phyloP scores from a whole-genome alignment of 371 early-diverging fungal species.

The Pancytospora epiphaga region DNA sequence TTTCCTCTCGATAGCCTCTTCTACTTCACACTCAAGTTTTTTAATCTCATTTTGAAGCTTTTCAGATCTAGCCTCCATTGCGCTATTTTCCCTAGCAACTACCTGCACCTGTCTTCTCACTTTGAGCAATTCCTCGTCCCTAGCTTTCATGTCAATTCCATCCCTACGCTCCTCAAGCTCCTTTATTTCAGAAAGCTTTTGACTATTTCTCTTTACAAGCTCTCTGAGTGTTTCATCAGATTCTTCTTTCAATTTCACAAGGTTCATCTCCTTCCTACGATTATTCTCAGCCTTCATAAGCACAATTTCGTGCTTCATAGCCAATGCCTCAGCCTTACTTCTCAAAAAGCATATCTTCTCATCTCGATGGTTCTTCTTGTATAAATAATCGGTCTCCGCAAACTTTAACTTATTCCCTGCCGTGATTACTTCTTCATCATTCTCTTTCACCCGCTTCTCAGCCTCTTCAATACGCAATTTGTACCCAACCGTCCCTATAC shows the following conservation, averaged over 20 bases:
- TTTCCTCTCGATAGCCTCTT: not conserved
- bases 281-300: constrained; percentile 65
- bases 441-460: constrained; percentile 63
- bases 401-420: constrained; percentile 64
- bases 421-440: constrained; percentile 70
- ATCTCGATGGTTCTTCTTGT: constrained; percentile 61
- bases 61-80: constrained; percentile 8
- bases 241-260: constrained; percentile 64
- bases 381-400: constrained; percentile 52
- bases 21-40: constrained; percentile 15
- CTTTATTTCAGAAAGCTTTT: constrained; percentile 15
- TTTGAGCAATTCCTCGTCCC: not conserved
- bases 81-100: constrained; percentile 3
- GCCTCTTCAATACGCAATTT: constrained; percentile 74
- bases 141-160: not conserved
- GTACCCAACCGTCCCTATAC: constrained; percentile 84
- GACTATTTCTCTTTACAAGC: constrained; percentile 46
- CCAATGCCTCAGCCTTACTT: not conserved
- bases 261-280: constrained; percentile 64
- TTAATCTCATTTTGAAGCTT: constrained; percentile 15
- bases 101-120: constrained; percentile 5
- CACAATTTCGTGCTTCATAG: not conserved
- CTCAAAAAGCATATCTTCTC: constrained; percentile 3
- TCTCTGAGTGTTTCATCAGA: constrained; percentile 60
- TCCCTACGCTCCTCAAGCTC: constrained; percentile 25